These are phyloP conservation scores for Macaranga tanarius DNA, from an alignment of 441 rosid genomes.

Conservation along the genomic window DNA sequence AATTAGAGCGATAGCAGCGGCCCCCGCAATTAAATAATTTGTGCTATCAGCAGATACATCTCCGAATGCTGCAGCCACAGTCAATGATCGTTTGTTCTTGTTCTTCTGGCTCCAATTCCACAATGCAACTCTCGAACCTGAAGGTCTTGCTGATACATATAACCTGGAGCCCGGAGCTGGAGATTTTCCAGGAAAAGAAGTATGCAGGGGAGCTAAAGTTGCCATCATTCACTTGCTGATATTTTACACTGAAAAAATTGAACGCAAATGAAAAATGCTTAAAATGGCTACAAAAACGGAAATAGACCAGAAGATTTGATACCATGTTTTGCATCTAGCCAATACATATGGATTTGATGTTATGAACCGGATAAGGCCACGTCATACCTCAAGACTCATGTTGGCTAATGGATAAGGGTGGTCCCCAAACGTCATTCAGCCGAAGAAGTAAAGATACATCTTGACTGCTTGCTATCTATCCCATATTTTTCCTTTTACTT, in stretches of 20 bases:
- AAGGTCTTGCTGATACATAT: constrained; percentile 10
- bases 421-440: constrained; percentile 24
- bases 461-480: neutral
- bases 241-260: neutral
- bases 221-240: constrained; percentile 36
- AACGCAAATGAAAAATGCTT: neutral
- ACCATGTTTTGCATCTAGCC: neutral
- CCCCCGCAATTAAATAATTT: constrained; percentile 64
- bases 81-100: constrained; percentile 38
- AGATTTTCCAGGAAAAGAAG: constrained; percentile 30
- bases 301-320: neutral
- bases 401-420: constrained; percentile 42
- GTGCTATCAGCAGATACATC: constrained; percentile 87
- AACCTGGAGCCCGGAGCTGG: constrained; percentile 16
- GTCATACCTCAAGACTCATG: constrained; percentile 30
- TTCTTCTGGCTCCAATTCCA: constrained; percentile 29
- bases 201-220: constrained; percentile 39
- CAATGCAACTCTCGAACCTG: constrained; percentile 19
- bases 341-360: constrained; percentile 23
- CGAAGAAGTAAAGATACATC: neutral
- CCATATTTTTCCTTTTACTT: neutral
- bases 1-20: constrained; percentile 62
- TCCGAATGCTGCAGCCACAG: constrained; percentile 74
- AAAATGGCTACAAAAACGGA: constrained; percentile 2
- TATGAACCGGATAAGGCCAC: constrained; percentile 51